Evolutionary conservation across 331 rosid species (phyloP).

Genomic region (Rosa hybrid): DNA sequence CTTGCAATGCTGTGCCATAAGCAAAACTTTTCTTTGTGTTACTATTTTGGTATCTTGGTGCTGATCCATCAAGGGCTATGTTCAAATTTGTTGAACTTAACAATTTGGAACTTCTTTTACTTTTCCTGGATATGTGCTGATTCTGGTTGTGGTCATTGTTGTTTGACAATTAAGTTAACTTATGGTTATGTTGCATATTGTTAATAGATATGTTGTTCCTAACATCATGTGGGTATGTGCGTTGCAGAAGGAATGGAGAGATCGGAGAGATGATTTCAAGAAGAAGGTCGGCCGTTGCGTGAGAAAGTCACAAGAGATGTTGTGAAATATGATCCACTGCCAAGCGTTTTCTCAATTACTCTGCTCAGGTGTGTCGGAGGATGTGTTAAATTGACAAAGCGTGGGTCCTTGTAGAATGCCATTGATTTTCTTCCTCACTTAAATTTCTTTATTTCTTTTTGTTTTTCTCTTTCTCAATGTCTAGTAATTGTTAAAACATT

Average conservation of each 20-base stretch:
- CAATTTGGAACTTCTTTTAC: neutral
- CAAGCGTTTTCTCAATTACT: constrained; percentile 13
- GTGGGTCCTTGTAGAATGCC: constrained; percentile 46
- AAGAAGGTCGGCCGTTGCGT: constrained; percentile 92
- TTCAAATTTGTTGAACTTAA: neutral
- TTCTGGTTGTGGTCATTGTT: neutral
- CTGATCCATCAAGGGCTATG: neutral
- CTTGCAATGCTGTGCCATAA: too few relatives aligned
- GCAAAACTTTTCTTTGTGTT: neutral
- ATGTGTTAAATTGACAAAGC: constrained; percentile 30
- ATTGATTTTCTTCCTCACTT: constrained; percentile 34
- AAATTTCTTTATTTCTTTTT: constrained; percentile 27
- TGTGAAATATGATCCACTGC: constrained; percentile 43
- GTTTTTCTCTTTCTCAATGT: constrained; percentile 23
- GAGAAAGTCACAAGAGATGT: constrained; percentile 95
- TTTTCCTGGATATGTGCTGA: neutral
- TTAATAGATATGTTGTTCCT: neutral
- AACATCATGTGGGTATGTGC: constrained; percentile 9
- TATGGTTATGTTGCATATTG: neutral
- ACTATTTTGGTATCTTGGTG: neutral
- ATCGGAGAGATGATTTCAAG: constrained; percentile 89
- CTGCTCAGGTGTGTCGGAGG: constrained; percentile 41
- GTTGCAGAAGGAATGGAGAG: constrained; percentile 97
- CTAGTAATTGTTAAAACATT: constrained; percentile 40
- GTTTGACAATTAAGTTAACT: neutral